Evolutionary conservation across 2,329 filamentous ascomycete species (phyloP).

Genomic region (Diaporthe capsici): DNA sequence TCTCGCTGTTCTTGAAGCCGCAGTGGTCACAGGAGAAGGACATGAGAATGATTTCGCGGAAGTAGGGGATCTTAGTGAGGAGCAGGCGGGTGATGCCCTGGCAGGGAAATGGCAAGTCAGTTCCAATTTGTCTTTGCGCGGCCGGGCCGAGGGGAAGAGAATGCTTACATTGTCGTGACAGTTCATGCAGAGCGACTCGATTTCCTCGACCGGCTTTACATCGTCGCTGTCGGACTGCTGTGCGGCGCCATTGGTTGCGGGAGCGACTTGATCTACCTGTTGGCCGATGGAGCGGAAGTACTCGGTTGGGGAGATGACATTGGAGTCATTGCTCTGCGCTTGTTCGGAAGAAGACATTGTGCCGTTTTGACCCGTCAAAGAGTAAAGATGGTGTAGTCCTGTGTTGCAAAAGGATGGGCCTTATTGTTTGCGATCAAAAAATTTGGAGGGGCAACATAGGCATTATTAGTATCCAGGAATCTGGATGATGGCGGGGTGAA

Average conservation of each 20-base stretch:
- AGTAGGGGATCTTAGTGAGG: conserved; percentile 94
- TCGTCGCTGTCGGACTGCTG: conserved; percentile 59
- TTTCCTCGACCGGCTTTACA: conserved; percentile 72
- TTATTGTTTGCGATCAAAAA: conserved; percentile 44
- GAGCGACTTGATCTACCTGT: conserved; percentile 68
- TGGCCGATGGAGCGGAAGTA: conserved; percentile 75
- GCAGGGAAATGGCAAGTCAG: not conserved
- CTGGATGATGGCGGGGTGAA: conserved; percentile 46
- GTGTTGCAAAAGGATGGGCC: conserved; percentile 13
- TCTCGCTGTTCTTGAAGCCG: conserved; percentile 90
- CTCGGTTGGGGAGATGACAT: conserved; percentile 59
- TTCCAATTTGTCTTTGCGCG: not conserved
- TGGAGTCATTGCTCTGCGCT: conserved; percentile 49
- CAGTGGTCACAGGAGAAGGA: conserved; percentile 96
- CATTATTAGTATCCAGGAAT: conserved; percentile 13
- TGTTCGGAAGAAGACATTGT: conserved; percentile 47
- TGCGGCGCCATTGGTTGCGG: conserved; percentile 53
- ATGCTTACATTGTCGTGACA: conserved; percentile 80
- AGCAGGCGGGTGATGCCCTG: conserved; percentile 89
- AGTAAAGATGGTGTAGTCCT: not conserved
- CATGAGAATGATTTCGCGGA: conserved; percentile 97
- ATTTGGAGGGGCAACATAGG: conserved; percentile 55
- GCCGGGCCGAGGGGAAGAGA: too few relatives aligned
- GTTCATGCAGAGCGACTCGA: conserved; percentile 89
- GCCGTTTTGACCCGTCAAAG: not conserved